phyloP scores from a whole-genome alignment of 495 filamentous ascomycete genomes.

The Talaromyces borbonicus region DNA sequence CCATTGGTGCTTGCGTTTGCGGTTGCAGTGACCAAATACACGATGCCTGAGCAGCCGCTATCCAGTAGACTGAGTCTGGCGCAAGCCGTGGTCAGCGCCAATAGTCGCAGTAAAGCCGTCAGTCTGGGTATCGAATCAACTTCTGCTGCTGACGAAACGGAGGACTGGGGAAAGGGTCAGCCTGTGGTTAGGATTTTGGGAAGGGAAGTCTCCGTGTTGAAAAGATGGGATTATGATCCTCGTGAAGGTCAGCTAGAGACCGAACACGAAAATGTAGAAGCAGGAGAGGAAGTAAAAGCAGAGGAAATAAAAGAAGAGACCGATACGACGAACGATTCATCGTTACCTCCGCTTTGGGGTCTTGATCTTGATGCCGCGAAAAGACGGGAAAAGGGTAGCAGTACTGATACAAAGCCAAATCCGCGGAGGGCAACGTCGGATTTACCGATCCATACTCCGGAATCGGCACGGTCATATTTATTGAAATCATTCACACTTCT shows the following conservation, averaged over 20 bases:
- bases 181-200: constrained; percentile 61
- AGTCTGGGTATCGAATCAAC: constrained; percentile 62
- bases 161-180: constrained; percentile 67
- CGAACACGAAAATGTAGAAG: constrained; percentile 6
- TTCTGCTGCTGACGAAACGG: constrained; percentile 58
- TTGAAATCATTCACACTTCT: constrained; percentile 12
- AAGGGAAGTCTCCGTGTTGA: constrained; percentile 60
- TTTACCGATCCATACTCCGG: constrained; percentile 58
- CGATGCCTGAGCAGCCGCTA: constrained; percentile 75
- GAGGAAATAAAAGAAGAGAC: no score
- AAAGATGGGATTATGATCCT: constrained; percentile 67
- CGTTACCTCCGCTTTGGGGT: constrained; percentile 60
- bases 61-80: constrained; percentile 70
- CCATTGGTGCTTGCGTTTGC: constrained; percentile 76
- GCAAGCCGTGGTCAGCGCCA: constrained; percentile 70
- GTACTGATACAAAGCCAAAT: constrained; percentile 6
- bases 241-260: constrained; percentile 30
- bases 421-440: constrained; percentile 24
- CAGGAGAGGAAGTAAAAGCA: no score
- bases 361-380: constrained; percentile 62
- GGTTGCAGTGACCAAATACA: constrained; percentile 59
- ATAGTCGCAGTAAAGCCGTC: constrained; percentile 63
- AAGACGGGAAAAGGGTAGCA: constrained; percentile 10
- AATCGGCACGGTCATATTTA: constrained; percentile 41
- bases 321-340: constrained; percentile 16